A percentile compares a stretch with the other conserved stretches of the same genome.
phyloP scores from a whole-genome alignment of 2,329 filamentous ascomycete species.

The Fusarium albidum region DNA sequence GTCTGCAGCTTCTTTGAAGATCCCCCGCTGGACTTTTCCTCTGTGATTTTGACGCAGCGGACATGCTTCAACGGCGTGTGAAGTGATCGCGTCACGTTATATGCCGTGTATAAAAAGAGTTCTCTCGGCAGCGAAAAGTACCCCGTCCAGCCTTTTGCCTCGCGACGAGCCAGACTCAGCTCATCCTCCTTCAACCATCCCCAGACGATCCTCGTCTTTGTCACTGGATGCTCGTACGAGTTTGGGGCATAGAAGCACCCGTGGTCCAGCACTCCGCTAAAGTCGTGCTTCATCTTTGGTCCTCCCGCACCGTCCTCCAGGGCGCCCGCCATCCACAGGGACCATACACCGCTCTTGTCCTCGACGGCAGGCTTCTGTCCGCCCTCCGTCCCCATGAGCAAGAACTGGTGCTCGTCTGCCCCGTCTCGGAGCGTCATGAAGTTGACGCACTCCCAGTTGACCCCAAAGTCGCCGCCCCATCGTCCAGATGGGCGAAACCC shows the following conservation, averaged over 20 bases:
- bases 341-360: slow-evolving; percentile 23
- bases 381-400: slow-evolving; percentile 57
- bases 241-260: slow-evolving; percentile 59
- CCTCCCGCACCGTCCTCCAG: slow-evolving; percentile 27
- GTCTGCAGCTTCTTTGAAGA: slow-evolving; percentile 51
- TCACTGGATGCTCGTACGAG: slow-evolving; percentile 55
- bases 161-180: slow-evolving; percentile 50
- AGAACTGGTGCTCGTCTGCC: slow-evolving; percentile 45
- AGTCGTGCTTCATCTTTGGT: slow-evolving; percentile 45
- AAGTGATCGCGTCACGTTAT: slow-evolving; percentile 47
- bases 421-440: slow-evolving; percentile 51
- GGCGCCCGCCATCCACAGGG: slow-evolving; percentile 54
- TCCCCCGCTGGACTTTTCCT: background rate
- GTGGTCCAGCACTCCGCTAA: slow-evolving; percentile 56
- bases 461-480: slow-evolving; percentile 59
- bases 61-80: slow-evolving; percentile 48
- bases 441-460: slow-evolving; percentile 61
- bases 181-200: slow-evolving; percentile 63
- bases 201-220: slow-evolving; percentile 51
- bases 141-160: slow-evolving; percentile 59
- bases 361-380: slow-evolving; percentile 33
- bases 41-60: slow-evolving; percentile 48
- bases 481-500: slow-evolving; percentile 48
- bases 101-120: slow-evolving; percentile 49
- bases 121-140: slow-evolving; percentile 55